Base-by-base conservation (phyloP, 345 rosid genomes). In the Eucalyptus cloeziana region DNA sequence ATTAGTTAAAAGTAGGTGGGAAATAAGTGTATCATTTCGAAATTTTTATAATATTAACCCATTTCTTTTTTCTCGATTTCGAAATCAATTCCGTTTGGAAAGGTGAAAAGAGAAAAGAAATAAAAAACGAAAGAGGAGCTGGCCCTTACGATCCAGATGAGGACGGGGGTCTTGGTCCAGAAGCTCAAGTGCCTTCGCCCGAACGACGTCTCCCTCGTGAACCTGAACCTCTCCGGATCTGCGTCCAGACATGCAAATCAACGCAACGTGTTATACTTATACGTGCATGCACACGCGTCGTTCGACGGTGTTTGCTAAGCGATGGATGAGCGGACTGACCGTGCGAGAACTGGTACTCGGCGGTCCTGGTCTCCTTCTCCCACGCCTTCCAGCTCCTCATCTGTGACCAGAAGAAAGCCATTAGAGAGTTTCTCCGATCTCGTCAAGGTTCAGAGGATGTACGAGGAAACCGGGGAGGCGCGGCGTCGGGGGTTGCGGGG, bases 191-290 rank as follows among this genome's bases (percentile, higher is more conserved):
- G 99, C 89, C 99, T 94, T 86, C 97, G 91, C 31, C 99, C 99
- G 17, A 98, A 98, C 8, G 99, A 97, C 86, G 99, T 98, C 90
- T 98, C 99, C 83, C 98, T 95, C 17, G 99, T 94, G 90, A 96
- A 97, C 86, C 99, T 94, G 89, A 98, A 97, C 91, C 99, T 94
- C 93, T 98, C 98, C 1, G 99, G 98, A 92, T 97, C 98, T 96
- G 87, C 54, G 58, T 15, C 12, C 87, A 15, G 12, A 0, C 87
- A 85, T 49, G 51, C 54, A 85, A 85, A 67, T 5, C 27, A 11
- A 13, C 33, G 86, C 52, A 16, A 56, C 49, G 52, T 3, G 52
- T 85, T 16, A 85, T 15, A 13, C 30, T 85, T 16, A 85, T 15
- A 13, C 30, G 1, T 22, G 49, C 60, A 2, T 54, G 27, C 60